A percentile compares a stretch with the other conserved stretches of the same genome.
These are phyloP conservation scores for Phytophthora syringae DNA, from an alignment of 352 stramenopile genomes.

Conservation along the genomic window DNA sequence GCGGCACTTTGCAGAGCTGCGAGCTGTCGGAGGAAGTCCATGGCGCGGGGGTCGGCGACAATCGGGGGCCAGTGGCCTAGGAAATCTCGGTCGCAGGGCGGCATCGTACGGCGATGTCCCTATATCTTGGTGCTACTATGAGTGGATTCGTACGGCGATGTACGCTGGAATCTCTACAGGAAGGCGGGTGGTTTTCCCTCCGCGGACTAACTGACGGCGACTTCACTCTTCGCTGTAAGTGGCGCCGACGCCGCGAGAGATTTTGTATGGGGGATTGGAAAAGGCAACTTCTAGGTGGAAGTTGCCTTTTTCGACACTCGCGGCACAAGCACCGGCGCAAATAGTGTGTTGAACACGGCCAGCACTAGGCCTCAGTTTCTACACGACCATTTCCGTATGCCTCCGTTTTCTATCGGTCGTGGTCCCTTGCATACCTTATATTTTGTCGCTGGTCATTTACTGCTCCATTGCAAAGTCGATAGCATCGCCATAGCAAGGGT, in stretches of 20 bases:
- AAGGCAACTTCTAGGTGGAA: neutral
- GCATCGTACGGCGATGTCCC: constrained; percentile 37
- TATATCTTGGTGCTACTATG: constrained; percentile 26
- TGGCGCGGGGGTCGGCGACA: too few species aligned
- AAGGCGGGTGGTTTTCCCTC: constrained; percentile 24
- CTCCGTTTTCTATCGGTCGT: too few species aligned
- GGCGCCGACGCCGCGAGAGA: too few species aligned
- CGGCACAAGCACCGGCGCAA: neutral
- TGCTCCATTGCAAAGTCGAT: neutral
- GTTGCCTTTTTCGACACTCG: neutral
- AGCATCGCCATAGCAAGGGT: neutral
- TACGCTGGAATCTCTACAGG: constrained; percentile 6
- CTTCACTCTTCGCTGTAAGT: neutral
- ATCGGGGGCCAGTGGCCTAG: too few species aligned
- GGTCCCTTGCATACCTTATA: neutral
- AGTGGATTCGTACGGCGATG: constrained; percentile 22
- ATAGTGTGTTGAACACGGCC: neutral
- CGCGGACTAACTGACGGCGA: neutral
- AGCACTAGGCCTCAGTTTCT: too few species aligned
- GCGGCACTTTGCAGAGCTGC: neutral
- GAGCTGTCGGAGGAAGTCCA: too few species aligned
- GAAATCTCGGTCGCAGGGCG: too few species aligned
- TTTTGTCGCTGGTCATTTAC: neutral
- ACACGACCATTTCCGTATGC: too few species aligned
- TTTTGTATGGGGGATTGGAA: neutral